Percentiles rank a stretch among this genome's conserved stretches.
Conservation (phyloP, 148 eudicot genomes). For the Silene conica region DNA sequence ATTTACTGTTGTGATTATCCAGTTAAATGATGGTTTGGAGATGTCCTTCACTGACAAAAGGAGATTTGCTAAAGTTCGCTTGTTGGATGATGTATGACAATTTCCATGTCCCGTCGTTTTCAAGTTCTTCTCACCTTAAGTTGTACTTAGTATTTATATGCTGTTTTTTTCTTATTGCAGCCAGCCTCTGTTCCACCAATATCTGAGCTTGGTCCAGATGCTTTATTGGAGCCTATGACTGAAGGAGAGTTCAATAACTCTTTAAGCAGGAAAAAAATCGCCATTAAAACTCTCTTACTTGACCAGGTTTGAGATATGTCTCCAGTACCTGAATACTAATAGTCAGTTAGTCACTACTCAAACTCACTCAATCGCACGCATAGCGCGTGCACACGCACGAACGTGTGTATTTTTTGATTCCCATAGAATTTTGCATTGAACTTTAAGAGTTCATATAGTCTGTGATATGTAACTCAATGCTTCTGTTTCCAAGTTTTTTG, state of each 20-base stretch:
- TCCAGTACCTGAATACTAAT: not conserved
- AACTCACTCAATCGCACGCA: conserved; percentile 1
- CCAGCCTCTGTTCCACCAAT: conserved; percentile 76
- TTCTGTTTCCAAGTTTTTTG: not conserved
- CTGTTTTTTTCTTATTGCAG: conserved; percentile 35
- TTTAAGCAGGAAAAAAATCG: conserved; percentile 68
- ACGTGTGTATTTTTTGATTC: not conserved
- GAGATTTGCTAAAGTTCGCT: conserved; percentile 93
- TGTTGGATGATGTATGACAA: conserved; percentile 62
- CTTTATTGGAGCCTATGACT: conserved; percentile 71
- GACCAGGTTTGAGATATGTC: conserved; percentile 65
- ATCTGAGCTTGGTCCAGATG: conserved; percentile 98
- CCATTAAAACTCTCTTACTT: conserved; percentile 84
- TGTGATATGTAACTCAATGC: not conserved
- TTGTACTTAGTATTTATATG: not conserved
- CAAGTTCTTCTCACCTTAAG: conserved; percentile 7
- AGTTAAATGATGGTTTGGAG: conserved; percentile 96
- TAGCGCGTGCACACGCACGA: not conserved
- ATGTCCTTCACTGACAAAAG: conserved; percentile 96
- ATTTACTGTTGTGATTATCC: conserved; percentile 18
- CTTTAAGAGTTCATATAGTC: not conserved
- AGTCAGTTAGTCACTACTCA: not conserved
- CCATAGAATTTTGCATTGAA: not conserved
- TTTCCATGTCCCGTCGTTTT: conserved; percentile 4
- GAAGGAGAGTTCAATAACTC: conserved; percentile 51